Base-by-base conservation (phyloP, 2,329 filamentous ascomycete genomes). In the Claviceps pazoutovae region DNA sequence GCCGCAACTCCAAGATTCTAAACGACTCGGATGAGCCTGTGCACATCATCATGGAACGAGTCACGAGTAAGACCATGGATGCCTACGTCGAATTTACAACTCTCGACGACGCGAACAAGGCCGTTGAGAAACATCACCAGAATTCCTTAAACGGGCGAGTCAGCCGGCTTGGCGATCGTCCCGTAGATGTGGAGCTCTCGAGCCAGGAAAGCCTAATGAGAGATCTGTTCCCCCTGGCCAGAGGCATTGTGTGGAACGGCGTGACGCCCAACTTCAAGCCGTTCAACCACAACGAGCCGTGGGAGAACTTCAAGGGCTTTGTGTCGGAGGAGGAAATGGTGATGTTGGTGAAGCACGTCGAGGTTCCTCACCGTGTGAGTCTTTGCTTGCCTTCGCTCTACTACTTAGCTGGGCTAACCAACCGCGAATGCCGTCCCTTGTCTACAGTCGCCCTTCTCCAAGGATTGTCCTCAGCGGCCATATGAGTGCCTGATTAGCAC, bases 401-500 rank as follows among this genome's bases (percentile, higher is more conserved):
- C 37, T 36, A 5, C 34, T 50, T 21, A 21, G 19, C 21, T 8
- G n/a, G 19, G 17, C 17, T 50, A 38, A 50, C 17, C 44, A 58
- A 56, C 23, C 23, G 23, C 5, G 23, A 30, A 30, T 30, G 26
- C 26, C 8, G 26, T 4, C 9, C 19, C 57, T 46, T 14, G 5
- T 47, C 16, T 4, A 1, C 49, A 83, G 78, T 79, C 78, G 13
- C 75, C 76, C 0, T 84, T 78, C 60, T 74, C 77, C 8, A 73
- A 71, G 52, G 72, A 80, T 26, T 82, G 79, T 57, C 79, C 80
- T 0, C 80, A 84, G 64, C 75, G 82, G 14, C 76, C 80, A 1
- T 84, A 77, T 52, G 82, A 85, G 66, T 80, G 74, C 60, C 68
- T 84, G 59, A 81, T 84, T 57, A 82, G 78, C 61, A 83, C 76